A percentile compares a stretch with the other conserved stretches of the same genome.
These are phyloP conservation scores for Microglena sp. DNA, from an alignment of 139 green algal genomes.

Conservation along the genomic window DNA sequence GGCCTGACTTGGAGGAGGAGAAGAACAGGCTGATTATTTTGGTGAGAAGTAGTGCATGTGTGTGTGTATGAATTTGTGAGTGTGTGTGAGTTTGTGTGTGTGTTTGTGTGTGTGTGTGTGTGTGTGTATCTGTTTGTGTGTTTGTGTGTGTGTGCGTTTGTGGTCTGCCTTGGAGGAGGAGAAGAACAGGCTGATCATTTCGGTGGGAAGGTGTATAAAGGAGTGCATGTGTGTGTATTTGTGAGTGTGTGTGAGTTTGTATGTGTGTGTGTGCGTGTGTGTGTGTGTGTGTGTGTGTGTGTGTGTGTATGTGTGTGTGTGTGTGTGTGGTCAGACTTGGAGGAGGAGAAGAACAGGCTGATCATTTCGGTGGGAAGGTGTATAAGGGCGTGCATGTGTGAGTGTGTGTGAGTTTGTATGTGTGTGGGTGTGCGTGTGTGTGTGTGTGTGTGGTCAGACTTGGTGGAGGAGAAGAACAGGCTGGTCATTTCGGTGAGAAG, in stretches of 20 bases:
- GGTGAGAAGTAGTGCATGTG: neutral
- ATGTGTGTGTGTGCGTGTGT: neutral
- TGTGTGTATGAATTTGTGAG: too few species aligned
- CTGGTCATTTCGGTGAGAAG: too few species aligned
- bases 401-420: too few species aligned
- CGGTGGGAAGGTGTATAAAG: constrained; percentile 11
- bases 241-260: constrained; percentile 1
- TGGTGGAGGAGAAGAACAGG: constrained; percentile 55
- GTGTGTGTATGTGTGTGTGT: too few species aligned
- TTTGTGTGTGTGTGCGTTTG: too few species aligned
- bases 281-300: neutral
- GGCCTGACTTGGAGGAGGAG: constrained; percentile 65
- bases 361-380: too few species aligned
- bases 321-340: constrained; percentile 59
- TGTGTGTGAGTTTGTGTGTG: too few species aligned
- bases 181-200: constrained; percentile 61
- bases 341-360: constrained; percentile 54
- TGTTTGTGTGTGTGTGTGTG: too few species aligned
- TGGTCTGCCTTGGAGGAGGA: constrained; percentile 13
- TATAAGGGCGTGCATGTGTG: too few species aligned
- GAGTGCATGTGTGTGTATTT: neutral
- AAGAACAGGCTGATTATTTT: constrained; percentile 31
- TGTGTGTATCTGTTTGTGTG: too few species aligned
- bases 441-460: constrained; percentile 56
- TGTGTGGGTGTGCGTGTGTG: too few species aligned